Percentiles rank a stretch among this genome's conserved stretches.
These are phyloP conservation scores for Saccharum hybrid DNA, from an alignment of 202 grass and related monocot genomes.

Conservation along the genomic window DNA sequence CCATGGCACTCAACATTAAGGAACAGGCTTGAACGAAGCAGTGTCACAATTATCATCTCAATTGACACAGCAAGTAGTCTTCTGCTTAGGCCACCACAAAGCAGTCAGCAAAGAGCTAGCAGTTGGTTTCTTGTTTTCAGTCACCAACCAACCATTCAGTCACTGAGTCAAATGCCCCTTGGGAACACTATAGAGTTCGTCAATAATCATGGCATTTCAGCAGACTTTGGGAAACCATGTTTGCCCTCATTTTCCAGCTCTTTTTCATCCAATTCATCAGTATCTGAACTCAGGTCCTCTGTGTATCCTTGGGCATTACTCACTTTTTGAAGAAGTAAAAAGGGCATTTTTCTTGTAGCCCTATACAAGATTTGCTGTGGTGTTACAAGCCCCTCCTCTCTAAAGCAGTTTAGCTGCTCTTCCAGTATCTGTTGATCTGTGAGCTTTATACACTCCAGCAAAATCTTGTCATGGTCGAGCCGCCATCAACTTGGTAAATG, in stretches of 20 bases:
- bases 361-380: slow-evolving; percentile 90
- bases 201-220: slow-evolving; percentile 46
- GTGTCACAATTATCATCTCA: slow-evolving; percentile 4
- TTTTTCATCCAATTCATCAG: slow-evolving; percentile 50
- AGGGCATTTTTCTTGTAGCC: slow-evolving; percentile 92
- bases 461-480: slow-evolving; percentile 80
- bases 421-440: slow-evolving; percentile 65
- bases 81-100: slow-evolving; percentile 22
- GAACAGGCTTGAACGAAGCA: slow-evolving; percentile 27
- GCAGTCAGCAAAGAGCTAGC: slow-evolving; percentile 30
- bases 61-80: slow-evolving; percentile 10
- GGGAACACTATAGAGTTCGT: slow-evolving; percentile 25
- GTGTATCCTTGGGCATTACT: slow-evolving; percentile 45
- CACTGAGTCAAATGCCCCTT: slow-evolving; percentile 32
- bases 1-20: slow-evolving; percentile 14
- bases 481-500: slow-evolving; percentile 55
- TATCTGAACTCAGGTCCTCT: slow-evolving; percentile 52
- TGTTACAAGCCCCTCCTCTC: slow-evolving; percentile 81
- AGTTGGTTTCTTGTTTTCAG: slow-evolving; percentile 23
- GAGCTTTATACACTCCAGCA: slow-evolving; percentile 87
- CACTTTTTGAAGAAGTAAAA: slow-evolving; percentile 57
- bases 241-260: slow-evolving; percentile 25
- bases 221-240: slow-evolving; percentile 35
- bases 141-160: neutral
- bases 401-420: slow-evolving; percentile 62